Conservation (phyloP, 306 rosid genomes). For the Quercus variabilis region DNA sequence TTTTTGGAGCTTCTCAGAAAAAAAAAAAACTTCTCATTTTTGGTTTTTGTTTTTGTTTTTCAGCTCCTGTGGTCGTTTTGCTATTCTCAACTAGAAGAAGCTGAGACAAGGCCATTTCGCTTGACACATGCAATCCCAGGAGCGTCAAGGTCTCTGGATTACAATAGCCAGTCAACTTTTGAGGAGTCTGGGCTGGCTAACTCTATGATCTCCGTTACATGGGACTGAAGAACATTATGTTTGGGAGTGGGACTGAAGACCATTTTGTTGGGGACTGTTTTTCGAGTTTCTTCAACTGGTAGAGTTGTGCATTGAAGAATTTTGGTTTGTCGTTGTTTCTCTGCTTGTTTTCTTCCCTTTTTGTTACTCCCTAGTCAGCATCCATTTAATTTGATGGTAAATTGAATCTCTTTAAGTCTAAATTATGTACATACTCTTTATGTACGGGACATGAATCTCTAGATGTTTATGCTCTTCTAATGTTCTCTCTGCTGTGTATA, state of each 20-base stretch:
- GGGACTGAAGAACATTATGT: constrained; percentile 61
- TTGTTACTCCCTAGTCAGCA: background rate
- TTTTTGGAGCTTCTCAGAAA: background rate
- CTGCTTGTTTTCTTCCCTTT: background rate
- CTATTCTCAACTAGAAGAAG: constrained; percentile 56
- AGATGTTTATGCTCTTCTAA: background rate
- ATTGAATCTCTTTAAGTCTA: background rate
- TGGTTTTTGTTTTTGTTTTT: constrained; percentile 23
- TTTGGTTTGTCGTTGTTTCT: background rate
- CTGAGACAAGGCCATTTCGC: constrained; percentile 54
- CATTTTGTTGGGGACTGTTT: constrained; percentile 20
- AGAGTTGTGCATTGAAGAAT: constrained; percentile 20
- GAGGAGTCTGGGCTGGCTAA: constrained; percentile 85
- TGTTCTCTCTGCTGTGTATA: background rate
- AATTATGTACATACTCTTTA: background rate
- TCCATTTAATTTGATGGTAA: background rate
- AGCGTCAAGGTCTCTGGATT: constrained; percentile 63
- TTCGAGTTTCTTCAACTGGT: constrained; percentile 6
- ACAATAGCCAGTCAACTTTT: constrained; percentile 50
- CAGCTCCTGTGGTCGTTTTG: constrained; percentile 98
- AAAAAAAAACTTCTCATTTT: background rate
- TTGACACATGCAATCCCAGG: constrained; percentile 91
- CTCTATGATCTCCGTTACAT: constrained; percentile 90
- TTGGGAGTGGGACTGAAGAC: constrained; percentile 64
- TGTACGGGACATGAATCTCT: background rate